These are phyloP conservation scores for Talaromyces marneffei DNA, from an alignment of 2,329 filamentous ascomycete genomes.

Conservation along the genomic window DNA sequence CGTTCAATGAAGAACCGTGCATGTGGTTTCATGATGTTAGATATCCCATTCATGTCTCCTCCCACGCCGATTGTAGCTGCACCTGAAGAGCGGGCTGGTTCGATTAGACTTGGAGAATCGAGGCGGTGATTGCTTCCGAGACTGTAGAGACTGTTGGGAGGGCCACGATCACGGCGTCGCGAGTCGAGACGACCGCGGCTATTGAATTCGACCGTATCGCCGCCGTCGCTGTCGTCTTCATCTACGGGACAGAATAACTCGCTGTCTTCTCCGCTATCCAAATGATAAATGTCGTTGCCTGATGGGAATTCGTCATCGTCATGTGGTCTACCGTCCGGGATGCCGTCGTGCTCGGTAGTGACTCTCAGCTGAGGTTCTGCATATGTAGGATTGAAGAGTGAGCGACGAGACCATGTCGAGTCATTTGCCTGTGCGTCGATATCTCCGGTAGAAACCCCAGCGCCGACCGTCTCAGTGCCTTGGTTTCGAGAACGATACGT, in stretches of 20 bases:
- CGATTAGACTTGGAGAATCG: constrained; percentile 23
- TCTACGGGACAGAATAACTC: constrained; percentile 29
- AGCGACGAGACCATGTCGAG: background rate
- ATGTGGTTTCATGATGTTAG: constrained; percentile 61
- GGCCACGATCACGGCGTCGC: constrained; percentile 22
- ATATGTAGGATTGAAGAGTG: constrained; percentile 2
- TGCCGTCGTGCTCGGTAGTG: constrained; percentile 34
- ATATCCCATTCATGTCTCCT: constrained; percentile 8
- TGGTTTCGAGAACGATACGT: constrained; percentile 32
- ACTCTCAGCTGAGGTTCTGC: constrained; percentile 32
- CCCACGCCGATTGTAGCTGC: background rate
- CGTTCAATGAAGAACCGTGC: constrained; percentile 79
- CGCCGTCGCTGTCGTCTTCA: constrained; percentile 29
- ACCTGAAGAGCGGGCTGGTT: constrained; percentile 20
- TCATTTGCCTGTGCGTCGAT: constrained; percentile 21
- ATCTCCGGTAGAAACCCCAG: constrained; percentile 18
- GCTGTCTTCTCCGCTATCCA: constrained; percentile 25
- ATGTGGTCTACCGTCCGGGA: constrained; percentile 29
- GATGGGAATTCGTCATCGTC: constrained; percentile 26
- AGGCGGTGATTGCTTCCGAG: constrained; percentile 19
- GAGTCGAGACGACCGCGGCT: constrained; percentile 24
- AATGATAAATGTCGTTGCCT: constrained; percentile 23
- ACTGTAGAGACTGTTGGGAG: constrained; percentile 17
- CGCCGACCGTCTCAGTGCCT: constrained; percentile 25
- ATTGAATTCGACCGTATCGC: constrained; percentile 18